Percentiles rank a stretch among this genome's conserved stretches.
phyloP scores from a whole-genome alignment of 2,329 filamentous ascomycete species.

The Davidsoniella australis region DNA sequence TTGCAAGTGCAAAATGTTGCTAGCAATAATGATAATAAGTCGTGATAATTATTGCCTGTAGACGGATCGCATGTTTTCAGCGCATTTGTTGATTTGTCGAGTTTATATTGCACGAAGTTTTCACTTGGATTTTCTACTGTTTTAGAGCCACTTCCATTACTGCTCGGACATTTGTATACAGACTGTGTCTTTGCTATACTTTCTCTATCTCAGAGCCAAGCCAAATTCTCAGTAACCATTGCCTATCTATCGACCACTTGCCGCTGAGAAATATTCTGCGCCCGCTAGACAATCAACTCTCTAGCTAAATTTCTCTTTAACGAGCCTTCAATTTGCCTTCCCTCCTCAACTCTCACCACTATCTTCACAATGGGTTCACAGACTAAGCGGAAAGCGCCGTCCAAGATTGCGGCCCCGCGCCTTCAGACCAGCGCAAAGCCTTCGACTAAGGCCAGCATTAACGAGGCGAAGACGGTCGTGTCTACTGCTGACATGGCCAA shows the following conservation, averaged over 20 bases:
- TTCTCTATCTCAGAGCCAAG: neutral
- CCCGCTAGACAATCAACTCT: too few relatives aligned
- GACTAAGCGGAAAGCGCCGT: slow-evolving; percentile 42
- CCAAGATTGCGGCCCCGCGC: slow-evolving; percentile 38
- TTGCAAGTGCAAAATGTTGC: slow-evolving; percentile 1
- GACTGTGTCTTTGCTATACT: too few relatives aligned
- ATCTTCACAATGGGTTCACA: slow-evolving; percentile 6
- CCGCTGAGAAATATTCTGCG: neutral
- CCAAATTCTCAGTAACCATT: too few relatives aligned
- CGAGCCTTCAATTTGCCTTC: neutral
- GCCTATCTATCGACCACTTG: neutral
- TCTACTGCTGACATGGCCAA: slow-evolving; percentile 25
- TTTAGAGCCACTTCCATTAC: too few relatives aligned
- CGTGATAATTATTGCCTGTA: neutral
- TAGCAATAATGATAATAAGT: neutral
- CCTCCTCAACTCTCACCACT: neutral
- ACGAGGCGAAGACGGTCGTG: slow-evolving; percentile 41
- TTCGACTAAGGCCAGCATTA: slow-evolving; percentile 31
- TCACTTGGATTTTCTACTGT: too few relatives aligned
- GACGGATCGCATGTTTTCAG: too few relatives aligned
- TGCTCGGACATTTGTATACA: too few relatives aligned
- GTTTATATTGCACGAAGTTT: too few relatives aligned
- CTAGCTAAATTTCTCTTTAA: neutral
- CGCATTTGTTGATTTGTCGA: too few relatives aligned
- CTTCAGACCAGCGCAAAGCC: slow-evolving; percentile 36